A percentile compares a stretch with the other conserved stretches of the same genome.
Conservation (phyloP, 345 rosid genomes). For the Moringa oleifera region DNA sequence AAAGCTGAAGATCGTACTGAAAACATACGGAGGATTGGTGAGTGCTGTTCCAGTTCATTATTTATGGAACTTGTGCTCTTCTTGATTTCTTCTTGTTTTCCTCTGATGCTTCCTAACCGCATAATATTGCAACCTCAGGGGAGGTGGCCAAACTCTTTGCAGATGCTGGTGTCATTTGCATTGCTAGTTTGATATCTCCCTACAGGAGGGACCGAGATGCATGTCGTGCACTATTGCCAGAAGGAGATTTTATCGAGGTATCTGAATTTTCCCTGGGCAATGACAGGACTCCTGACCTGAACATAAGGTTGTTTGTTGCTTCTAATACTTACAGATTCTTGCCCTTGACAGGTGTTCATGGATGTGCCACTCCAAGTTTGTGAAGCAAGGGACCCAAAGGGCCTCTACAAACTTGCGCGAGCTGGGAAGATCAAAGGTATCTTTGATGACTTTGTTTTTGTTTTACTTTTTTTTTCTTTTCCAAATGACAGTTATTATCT, state of each 20-base stretch:
- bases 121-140: slow-evolving; percentile 34
- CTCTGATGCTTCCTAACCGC: slow-evolving; percentile 1
- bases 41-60: neutral
- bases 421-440: slow-evolving; percentile 83
- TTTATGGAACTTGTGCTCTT: neutral
- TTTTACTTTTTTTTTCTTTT: neutral
- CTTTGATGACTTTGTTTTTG: slow-evolving; percentile 4
- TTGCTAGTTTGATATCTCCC: slow-evolving; percentile 86
- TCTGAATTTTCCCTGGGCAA: neutral
- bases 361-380: slow-evolving; percentile 73
- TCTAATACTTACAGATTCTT: slow-evolving; percentile 6
- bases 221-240: slow-evolving; percentile 63
- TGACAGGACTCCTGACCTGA: neutral
- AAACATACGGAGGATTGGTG: slow-evolving; percentile 75
- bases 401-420: slow-evolving; percentile 81
- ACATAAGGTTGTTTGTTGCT: slow-evolving; percentile 1
- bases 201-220: slow-evolving; percentile 65
- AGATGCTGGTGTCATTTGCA: slow-evolving; percentile 78
- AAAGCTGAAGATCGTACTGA: slow-evolving; percentile 67
- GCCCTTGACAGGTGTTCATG: slow-evolving; percentile 54
- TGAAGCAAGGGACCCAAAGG: slow-evolving; percentile 84
- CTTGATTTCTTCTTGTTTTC: slow-evolving; percentile 6
- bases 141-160: slow-evolving; percentile 87
- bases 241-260: slow-evolving; percentile 79
- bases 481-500: neutral